phyloP scores from a whole-genome alignment of 2,329 filamentous ascomycete genomes.

The Calonectria pauciramosa region DNA sequence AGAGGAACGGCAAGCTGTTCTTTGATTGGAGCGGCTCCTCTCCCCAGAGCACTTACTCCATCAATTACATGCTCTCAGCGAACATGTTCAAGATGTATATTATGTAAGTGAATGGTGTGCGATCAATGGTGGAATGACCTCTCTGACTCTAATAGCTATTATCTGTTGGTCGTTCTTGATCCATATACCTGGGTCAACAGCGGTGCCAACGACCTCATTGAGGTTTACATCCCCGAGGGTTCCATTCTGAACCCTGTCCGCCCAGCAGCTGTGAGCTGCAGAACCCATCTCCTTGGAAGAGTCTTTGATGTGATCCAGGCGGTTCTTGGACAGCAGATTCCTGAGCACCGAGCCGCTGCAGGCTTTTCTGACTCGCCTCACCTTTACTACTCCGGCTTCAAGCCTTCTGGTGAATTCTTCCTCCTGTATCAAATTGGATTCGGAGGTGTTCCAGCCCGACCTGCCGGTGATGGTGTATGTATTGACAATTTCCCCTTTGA shows the following conservation, averaged over 20 bases:
- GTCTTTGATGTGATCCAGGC: neutral
- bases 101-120: neutral
- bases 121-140: neutral
- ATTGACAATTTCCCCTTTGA: neutral
- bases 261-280: neutral
- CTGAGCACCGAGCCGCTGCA: neutral
- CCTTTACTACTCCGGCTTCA: neutral
- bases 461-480: neutral
- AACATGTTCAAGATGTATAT: neutral
- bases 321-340: neutral
- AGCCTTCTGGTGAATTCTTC: neutral
- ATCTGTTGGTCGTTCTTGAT: neutral
- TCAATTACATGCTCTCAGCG: neutral
- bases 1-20: neutral
- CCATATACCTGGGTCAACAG: neutral
- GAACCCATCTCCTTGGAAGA: neutral
- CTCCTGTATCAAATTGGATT: neutral
- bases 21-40: neutral
- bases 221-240: neutral
- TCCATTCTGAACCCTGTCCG: neutral
- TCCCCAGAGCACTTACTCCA: neutral
- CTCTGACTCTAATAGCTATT: neutral
- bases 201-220: neutral
- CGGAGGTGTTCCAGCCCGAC: neutral
- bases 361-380: constrained; percentile 1